Evolutionary conservation across 441 rosid species (phyloP).

Genomic region (Adansonia rubrostipa): DNA sequence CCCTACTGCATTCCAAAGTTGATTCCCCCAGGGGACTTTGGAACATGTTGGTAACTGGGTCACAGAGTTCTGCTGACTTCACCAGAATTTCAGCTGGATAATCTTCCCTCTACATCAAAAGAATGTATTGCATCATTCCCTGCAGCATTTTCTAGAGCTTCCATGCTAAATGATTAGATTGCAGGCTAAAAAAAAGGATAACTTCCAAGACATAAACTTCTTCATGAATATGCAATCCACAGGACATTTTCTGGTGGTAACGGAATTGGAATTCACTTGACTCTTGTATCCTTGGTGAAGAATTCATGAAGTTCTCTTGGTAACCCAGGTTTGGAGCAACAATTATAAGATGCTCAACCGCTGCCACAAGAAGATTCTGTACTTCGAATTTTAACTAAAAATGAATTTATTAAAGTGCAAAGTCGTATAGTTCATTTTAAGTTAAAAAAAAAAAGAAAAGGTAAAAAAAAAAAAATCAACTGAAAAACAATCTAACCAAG

Average conservation of each 20-base stretch:
- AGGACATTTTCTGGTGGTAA: not conserved
- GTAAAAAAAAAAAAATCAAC: not conserved
- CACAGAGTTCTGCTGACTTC: conserved; percentile 38
- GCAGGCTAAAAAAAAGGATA: not conserved
- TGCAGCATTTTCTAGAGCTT: conserved; percentile 18
- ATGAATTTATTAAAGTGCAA: not conserved
- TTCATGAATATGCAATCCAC: conserved; percentile 12
- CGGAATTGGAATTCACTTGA: conserved; percentile 9
- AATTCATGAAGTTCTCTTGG: not conserved
- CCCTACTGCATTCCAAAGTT: conserved; percentile 35
- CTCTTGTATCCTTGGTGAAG: conserved; percentile 2
- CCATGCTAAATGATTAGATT: not conserved
- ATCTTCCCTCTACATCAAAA: conserved; percentile 50
- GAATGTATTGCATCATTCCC: conserved; percentile 21
- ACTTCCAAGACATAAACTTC: conserved; percentile 12
- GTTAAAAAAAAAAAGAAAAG: not conserved
- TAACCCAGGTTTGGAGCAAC: conserved; percentile 13
- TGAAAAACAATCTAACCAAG: not conserved
- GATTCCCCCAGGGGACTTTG: conserved; percentile 35
- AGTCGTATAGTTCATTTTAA: not conserved
- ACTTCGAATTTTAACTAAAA: conserved; percentile 9
- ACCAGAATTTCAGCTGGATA: conserved; percentile 37
- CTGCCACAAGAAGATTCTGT: conserved; percentile 20
- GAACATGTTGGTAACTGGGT: conserved; percentile 32
- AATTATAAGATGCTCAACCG: conserved; percentile 21